Base-by-base conservation (phyloP, 768 basidiomycete genomes). In the Gloeophyllum trabeum region DNA sequence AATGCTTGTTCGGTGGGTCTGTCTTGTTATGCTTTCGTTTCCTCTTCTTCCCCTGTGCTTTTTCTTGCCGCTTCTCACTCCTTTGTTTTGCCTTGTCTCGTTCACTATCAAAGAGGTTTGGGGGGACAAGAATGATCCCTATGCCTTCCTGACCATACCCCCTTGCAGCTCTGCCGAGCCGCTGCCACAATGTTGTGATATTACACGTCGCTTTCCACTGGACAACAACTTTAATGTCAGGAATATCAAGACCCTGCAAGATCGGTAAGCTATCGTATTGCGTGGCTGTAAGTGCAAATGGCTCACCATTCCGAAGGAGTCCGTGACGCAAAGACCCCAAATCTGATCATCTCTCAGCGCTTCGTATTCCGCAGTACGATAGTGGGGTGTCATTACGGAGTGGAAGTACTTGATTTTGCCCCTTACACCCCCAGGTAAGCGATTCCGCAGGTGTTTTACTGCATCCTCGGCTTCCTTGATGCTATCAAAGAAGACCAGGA, bases 231-330 rank as follows among this genome's bases (percentile, higher is more conserved):
- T 45, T 23, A 3, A 68, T 58, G 42, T 58, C 54, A 2, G 59
- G 45, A 2, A 66, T 12, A 35, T 68, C 59, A 28, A 67, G 49
- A 4, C 64, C 62, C 66, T 66, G 40, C 24, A 30, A 34, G 16
- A 16, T 10, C 28, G 10, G 28, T 32, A 10, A 32, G 10, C 28
- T 16, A 32, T 10, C 10, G 28, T 16, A 32, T 32, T 16, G 16
- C 10, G 10, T 32, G 16, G 28, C 28, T n/a, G n/a, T n/a, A 32
- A 32, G 10, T 32, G 10, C 10, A 32, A 32, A 32, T 32, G 28
- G 47, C 55, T 39, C 45, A 64, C 59, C 62, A 66, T 60, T 21
- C 63, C 61, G 45, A 61, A 63, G 20, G 60, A 50, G 30, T 60
- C 60, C 0, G 56, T 64, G 5, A 34, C 51, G 38, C 38, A 54